Conservation (phyloP, 176 grass and related monocot species). For the Cenchrus americanus region DNA sequence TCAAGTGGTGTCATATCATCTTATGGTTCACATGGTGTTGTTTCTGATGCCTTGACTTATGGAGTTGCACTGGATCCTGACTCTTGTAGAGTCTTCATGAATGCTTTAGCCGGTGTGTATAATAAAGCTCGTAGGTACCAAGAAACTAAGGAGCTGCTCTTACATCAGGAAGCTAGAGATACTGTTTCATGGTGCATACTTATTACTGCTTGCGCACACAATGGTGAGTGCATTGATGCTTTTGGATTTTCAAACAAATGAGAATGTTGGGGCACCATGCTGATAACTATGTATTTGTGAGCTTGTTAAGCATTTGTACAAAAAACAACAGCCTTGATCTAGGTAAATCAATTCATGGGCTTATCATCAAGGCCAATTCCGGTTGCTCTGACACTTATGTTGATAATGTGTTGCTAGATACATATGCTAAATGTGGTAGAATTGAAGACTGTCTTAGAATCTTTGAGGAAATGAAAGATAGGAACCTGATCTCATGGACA, state of each 20-base stretch:
- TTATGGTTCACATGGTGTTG: constrained; percentile 62
- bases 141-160: constrained; percentile 61
- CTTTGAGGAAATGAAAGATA: constrained; percentile 69
- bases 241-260: constrained; percentile 66
- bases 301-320: constrained; percentile 73
- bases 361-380: constrained; percentile 66
- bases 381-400: constrained; percentile 57
- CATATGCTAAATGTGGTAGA: constrained; percentile 90
- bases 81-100: constrained; percentile 42
- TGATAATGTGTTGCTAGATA: constrained; percentile 74
- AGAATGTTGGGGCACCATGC: constrained; percentile 51
- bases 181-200: constrained; percentile 76
- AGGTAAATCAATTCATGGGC: constrained; percentile 67
- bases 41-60: constrained; percentile 54
- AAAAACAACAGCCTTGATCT: constrained; percentile 68
- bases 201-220: constrained; percentile 61
- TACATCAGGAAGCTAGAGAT: constrained; percentile 49
- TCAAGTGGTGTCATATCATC: constrained; percentile 68
- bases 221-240: constrained; percentile 61
- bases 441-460: constrained; percentile 66
- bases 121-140: constrained; percentile 58
- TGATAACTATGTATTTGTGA: constrained; percentile 58
- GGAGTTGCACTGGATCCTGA: constrained; percentile 40
- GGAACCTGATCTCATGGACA: constrained; percentile 79
- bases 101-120: constrained; percentile 66